Conservation (phyloP, 2,329 filamentous ascomycete genomes). For the Arthroderma sp. region DNA sequence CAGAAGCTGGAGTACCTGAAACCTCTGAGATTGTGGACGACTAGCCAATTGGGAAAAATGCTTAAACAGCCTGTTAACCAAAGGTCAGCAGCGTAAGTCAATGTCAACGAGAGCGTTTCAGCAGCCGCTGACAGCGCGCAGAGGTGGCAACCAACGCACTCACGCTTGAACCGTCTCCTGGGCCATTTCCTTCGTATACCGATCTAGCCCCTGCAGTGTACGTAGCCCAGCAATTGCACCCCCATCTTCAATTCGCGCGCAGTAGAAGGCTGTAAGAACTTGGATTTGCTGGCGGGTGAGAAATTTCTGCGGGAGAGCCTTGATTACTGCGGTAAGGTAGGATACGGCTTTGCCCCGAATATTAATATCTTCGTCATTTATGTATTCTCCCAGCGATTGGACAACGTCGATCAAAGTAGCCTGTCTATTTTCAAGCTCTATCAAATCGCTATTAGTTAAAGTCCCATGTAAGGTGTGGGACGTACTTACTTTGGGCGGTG, state of each 20-base stretch:
- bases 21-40: constrained; percentile 51
- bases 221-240: constrained; percentile 46
- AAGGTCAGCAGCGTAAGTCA: too few relatives aligned
- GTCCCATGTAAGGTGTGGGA: constrained; percentile 5
- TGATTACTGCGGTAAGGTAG: constrained; percentile 32
- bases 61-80: constrained; percentile 30
- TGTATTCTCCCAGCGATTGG: constrained; percentile 51
- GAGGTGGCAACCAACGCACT: constrained; percentile 16
- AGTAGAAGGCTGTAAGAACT: constrained; percentile 51
- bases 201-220: constrained; percentile 45
- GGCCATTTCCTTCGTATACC: constrained; percentile 46
- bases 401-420: constrained; percentile 50
- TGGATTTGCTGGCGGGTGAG: constrained; percentile 48
- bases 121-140: not conserved
- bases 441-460: constrained; percentile 11
- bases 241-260: constrained; percentile 51
- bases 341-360: constrained; percentile 45
- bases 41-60: constrained; percentile 46
- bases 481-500: constrained; percentile 30
- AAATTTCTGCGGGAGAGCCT: constrained; percentile 39
- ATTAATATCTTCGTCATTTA: constrained; percentile 51
- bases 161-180: constrained; percentile 41
- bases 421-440: constrained; percentile 47
- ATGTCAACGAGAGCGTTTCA: not conserved
- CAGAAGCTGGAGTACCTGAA: constrained; percentile 48